Evolutionary conservation across 495 filamentous ascomycete species (phyloP).

Genomic region (Aspergillus hancockii): DNA sequence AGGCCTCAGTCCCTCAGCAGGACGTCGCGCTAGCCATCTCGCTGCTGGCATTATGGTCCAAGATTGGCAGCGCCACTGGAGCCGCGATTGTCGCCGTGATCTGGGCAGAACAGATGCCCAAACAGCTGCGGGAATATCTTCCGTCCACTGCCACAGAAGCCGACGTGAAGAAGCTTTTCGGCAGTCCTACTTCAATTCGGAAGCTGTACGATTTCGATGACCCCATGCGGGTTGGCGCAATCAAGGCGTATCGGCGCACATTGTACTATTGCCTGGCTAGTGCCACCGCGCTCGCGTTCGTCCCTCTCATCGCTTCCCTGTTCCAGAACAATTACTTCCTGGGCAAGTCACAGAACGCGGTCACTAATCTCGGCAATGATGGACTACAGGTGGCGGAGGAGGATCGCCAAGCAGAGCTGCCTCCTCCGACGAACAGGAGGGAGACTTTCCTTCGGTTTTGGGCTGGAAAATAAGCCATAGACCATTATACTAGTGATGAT

Average conservation of each 20-base stretch:
- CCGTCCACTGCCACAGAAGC: constrained; percentile 3
- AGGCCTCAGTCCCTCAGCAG: constrained; percentile 20
- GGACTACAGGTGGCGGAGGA: constrained; percentile 8
- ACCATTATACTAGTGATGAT: too few species aligned
- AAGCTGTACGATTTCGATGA: constrained; percentile 9
- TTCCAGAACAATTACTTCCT: constrained; percentile 21
- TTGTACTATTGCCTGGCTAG: constrained; percentile 14
- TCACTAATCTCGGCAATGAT: constrained; percentile 18
- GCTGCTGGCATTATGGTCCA: constrained; percentile 11
- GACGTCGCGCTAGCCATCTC: constrained; percentile 19
- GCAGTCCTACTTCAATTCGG: constrained; percentile 8
- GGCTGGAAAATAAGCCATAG: background rate
- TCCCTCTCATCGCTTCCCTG: constrained; percentile 14
- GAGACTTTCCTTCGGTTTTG: background rate
- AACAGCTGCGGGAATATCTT: constrained; percentile 9
- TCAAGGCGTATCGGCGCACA: constrained; percentile 14
- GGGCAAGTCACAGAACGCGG: constrained; percentile 21
- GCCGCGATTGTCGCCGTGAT: constrained; percentile 15
- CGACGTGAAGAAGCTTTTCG: constrained; percentile 12
- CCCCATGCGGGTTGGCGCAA: constrained; percentile 15
- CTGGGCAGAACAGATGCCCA: constrained; percentile 15
- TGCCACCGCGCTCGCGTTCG: constrained; percentile 12
- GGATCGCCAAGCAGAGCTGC: background rate
- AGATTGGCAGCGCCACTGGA: constrained; percentile 15
- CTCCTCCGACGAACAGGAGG: background rate